Evolutionary conservation across 2,329 filamentous ascomycete genomes (phyloP).

Genomic region (Beauveria australis): DNA sequence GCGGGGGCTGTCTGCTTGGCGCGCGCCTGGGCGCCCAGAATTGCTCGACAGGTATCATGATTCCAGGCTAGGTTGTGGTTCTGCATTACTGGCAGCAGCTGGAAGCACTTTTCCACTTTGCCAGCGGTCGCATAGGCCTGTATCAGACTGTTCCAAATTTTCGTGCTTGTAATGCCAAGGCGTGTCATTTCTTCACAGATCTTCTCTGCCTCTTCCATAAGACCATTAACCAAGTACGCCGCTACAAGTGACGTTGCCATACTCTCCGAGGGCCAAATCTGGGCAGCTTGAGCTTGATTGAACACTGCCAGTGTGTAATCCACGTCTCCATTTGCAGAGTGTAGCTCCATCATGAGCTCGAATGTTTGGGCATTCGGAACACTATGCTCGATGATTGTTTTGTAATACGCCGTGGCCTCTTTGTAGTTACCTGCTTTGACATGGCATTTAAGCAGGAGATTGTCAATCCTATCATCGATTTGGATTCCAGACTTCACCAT

Average conservation of each 20-base stretch:
- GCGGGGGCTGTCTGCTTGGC: slow-evolving; percentile 43
- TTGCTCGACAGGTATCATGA: slow-evolving; percentile 39
- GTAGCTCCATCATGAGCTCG: slow-evolving; percentile 63
- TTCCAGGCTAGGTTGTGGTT: slow-evolving; percentile 38
- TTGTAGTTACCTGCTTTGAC: slow-evolving; percentile 57
- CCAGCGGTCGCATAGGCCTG: slow-evolving; percentile 58
- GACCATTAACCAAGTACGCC: slow-evolving; percentile 47
- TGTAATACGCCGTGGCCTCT: slow-evolving; percentile 57
- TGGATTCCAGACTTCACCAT: slow-evolving; percentile 48
- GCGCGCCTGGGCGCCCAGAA: slow-evolving; percentile 41
- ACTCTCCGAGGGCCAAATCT: slow-evolving; percentile 41
- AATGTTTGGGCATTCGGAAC: slow-evolving; percentile 58
- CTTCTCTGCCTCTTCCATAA: slow-evolving; percentile 28
- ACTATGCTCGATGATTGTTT: slow-evolving; percentile 42
- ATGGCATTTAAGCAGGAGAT: slow-evolving; percentile 67
- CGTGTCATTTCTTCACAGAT: slow-evolving; percentile 41
- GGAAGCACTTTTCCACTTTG: slow-evolving; percentile 40
- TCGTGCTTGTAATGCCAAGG: slow-evolving; percentile 43
- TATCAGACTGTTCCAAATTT: slow-evolving; percentile 74
- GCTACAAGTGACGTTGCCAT: slow-evolving; percentile 60
- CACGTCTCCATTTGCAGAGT: slow-evolving; percentile 62
- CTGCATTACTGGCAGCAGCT: slow-evolving; percentile 41
- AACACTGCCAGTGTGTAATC: slow-evolving; percentile 59
- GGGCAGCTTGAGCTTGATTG: slow-evolving; percentile 47
- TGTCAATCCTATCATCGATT: slow-evolving; percentile 60